Base-by-base conservation (phyloP, 2,329 filamentous ascomycete species). In the Pyrenophora teres region DNA sequence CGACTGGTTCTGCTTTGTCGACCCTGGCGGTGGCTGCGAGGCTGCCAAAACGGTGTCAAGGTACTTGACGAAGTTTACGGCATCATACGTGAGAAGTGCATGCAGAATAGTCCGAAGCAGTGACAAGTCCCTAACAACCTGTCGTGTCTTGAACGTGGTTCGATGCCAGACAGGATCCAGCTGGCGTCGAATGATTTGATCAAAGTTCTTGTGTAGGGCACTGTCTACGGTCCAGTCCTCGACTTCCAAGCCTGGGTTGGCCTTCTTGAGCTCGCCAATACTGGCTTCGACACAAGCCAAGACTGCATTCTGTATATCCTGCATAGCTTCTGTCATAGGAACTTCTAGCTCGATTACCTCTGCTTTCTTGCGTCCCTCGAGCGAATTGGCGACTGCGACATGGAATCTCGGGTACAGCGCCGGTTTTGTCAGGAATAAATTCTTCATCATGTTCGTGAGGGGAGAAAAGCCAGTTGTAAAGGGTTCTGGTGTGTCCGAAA, bases 291-390 rank as follows among this genome's bases (percentile, higher is more conserved):
- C 92, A 69, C 94, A 99, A 70, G 97, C 93, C 74, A 99, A 84
- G 53, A 97, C 88, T 21, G 94, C 92, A 58, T 90, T 93, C 69
- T 99, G 94, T 35, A 99, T 97, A 36, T 92, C 87, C 54, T 83
- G 84, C 94, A 99, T 99, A 42, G 86, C 83, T 32, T 96, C 90
- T 4, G 91, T 96, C 93, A 99, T 97, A 23, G 90, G 88, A 4
- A 99, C 89, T 74, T 97, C 94, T 19, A 97, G 81, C 75, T 99
- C 94, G 58, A 99, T 96, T 39, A 99, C 94, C 74, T 99, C 94
- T 4, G 94, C 93, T 70, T 93, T 96, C 67, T 89, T 88, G 71
- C 89, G 90, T 8, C 92, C 92, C 73, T 99, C 94, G 2, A 99
- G 80, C 2, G 92, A 91, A 63, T 91, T 86, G 0, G 92, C 92